Evolutionary conservation across 495 filamentous ascomycete genomes (phyloP).

Genomic region (Penicillium antarcticum): DNA sequence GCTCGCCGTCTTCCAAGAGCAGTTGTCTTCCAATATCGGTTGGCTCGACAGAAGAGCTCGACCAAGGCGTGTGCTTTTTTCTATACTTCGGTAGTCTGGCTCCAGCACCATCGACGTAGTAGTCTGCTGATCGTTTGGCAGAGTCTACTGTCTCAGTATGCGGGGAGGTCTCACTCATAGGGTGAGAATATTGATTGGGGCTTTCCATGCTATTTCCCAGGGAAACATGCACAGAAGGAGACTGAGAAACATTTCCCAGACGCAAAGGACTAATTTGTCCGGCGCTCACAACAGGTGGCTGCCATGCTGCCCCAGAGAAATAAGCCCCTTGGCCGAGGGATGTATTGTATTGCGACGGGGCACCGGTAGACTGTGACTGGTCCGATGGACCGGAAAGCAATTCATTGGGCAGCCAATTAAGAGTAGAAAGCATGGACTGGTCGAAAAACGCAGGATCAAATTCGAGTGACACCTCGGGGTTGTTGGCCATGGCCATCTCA

Average conservation of each 20-base stretch:
- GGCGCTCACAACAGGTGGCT: slow-evolving; percentile 26
- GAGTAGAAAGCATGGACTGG: slow-evolving; percentile 24
- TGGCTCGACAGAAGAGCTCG: slow-evolving; percentile 12
- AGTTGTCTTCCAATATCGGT: slow-evolving; percentile 7
- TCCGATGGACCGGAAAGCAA: slow-evolving; percentile 15
- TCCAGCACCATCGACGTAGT: slow-evolving; percentile 36
- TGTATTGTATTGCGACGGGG: slow-evolving; percentile 18
- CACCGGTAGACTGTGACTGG: slow-evolving; percentile 5
- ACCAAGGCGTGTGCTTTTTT: slow-evolving; percentile 24
- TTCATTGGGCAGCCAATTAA: slow-evolving; percentile 39
- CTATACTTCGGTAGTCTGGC: slow-evolving; percentile 30
- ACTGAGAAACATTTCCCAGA: slow-evolving; percentile 18
- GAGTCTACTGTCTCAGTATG: slow-evolving; percentile 17
- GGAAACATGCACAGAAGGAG: slow-evolving; percentile 20
- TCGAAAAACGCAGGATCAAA: slow-evolving; percentile 25
- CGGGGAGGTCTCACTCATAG: slow-evolving; percentile 18
- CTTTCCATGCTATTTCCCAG: slow-evolving; percentile 16
- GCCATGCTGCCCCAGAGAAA: slow-evolving; percentile 23
- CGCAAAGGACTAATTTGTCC: slow-evolving; percentile 15
- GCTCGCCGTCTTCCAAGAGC: slow-evolving; percentile 2
- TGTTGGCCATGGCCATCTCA: slow-evolving; percentile 18
- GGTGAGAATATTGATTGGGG: slow-evolving; percentile 15
- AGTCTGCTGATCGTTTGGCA: slow-evolving; percentile 28
- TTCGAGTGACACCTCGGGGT: slow-evolving; percentile 20
- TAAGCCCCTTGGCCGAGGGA: slow-evolving; percentile 10